Conservation (phyloP, 2,329 filamentous ascomycete species). For the Xylariaceae sp. region DNA sequence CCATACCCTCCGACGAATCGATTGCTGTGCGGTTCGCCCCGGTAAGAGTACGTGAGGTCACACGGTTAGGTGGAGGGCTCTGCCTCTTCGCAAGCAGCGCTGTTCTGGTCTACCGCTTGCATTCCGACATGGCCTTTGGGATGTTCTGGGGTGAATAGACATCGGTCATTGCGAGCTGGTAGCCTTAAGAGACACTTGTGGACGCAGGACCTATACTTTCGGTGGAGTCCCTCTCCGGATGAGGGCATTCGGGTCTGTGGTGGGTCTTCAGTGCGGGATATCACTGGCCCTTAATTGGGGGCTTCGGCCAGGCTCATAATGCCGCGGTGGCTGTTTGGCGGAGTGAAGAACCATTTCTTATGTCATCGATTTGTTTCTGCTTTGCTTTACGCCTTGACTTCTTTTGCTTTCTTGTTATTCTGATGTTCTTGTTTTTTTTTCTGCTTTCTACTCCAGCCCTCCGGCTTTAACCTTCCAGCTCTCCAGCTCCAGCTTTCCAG, state of each 20-base stretch:
- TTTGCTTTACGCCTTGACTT: neutral
- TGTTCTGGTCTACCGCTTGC: no score
- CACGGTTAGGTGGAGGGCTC: no score
- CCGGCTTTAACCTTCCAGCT: neutral
- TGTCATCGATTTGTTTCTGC: neutral
- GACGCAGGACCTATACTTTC: neutral
- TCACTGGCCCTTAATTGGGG: constrained; percentile 3
- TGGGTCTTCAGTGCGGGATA: constrained; percentile 9
- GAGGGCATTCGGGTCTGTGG: constrained; percentile 11
- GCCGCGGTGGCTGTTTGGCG: constrained; percentile 2
- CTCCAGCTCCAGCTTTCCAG: neutral
- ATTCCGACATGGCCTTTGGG: neutral
- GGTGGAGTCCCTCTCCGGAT: constrained; percentile 4
- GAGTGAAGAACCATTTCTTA: neutral
- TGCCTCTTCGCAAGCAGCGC: no score
- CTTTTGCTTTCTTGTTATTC: neutral
- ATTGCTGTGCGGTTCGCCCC: no score
- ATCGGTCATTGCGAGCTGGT: no score
- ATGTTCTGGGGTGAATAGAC: neutral
- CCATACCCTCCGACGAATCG: no score
- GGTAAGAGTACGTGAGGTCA: no score
- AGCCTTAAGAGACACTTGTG: neutral
- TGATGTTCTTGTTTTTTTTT: no score
- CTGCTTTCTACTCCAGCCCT: no score
- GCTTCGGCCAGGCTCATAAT: constrained; percentile 3